A percentile compares a stretch with the other conserved stretches of the same genome.
Evolutionary conservation across 495 filamentous ascomycete species (phyloP).

Genomic region (Penicillium lividum): DNA sequence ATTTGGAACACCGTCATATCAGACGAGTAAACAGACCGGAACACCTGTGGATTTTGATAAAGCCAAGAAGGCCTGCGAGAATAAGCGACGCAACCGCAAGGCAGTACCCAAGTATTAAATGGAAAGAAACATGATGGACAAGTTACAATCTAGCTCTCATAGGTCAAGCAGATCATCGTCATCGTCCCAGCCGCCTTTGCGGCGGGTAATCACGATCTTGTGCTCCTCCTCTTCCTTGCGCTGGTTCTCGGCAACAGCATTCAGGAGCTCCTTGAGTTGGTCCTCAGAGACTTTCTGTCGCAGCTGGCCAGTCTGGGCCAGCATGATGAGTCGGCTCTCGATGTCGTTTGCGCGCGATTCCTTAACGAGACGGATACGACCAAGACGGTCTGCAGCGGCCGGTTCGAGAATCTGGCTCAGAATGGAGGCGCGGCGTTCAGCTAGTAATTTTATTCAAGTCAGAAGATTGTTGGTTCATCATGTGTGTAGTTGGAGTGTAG

Average conservation of each 20-base stretch:
- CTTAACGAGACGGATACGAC: constrained; percentile 94
- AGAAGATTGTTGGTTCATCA: background rate
- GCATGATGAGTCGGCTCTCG: constrained; percentile 89
- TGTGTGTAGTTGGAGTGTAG: background rate
- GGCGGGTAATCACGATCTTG: constrained; percentile 80
- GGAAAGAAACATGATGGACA: background rate
- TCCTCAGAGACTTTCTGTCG: constrained; percentile 86
- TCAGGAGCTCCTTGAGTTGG: constrained; percentile 88
- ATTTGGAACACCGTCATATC: constrained; percentile 1
- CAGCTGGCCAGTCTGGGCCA: constrained; percentile 84
- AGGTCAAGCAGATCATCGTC: constrained; percentile 80
- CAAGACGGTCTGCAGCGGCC: constrained; percentile 88
- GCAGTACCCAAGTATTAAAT: background rate
- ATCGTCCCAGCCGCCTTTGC: constrained; percentile 86
- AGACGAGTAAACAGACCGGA: constrained; percentile 1
- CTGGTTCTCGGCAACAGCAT: constrained; percentile 73
- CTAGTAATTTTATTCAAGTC: constrained; percentile 16
- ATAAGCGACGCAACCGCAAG: background rate
- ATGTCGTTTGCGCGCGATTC: constrained; percentile 86
- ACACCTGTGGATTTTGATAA: constrained; percentile 2
- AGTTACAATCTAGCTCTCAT: constrained; percentile 24
- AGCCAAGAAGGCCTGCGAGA: background rate
- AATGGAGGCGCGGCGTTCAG: constrained; percentile 64
- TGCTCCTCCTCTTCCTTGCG: constrained; percentile 61
- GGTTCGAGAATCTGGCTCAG: constrained; percentile 91